Evolutionary conservation across 2,329 filamentous ascomycete genomes (phyloP).

Genomic region (Stachybotrys chlorohalonatus): DNA sequence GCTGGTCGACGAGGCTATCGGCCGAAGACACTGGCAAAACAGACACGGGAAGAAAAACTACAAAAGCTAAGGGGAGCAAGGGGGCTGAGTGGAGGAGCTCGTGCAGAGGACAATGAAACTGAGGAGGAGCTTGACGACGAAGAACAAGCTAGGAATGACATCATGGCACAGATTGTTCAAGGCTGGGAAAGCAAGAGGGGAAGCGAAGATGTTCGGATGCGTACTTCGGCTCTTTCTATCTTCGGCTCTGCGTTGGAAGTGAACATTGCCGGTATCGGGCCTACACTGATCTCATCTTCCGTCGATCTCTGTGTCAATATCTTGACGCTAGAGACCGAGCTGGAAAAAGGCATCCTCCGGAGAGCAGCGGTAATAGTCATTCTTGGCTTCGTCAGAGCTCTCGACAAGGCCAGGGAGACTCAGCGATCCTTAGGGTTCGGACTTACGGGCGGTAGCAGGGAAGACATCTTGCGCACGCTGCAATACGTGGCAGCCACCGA

Average conservation of each 20-base stretch:
- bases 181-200: constrained; percentile 61
- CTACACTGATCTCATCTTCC: constrained; percentile 41
- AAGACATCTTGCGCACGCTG: constrained; percentile 54
- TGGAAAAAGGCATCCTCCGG: constrained; percentile 55
- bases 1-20: constrained; percentile 55
- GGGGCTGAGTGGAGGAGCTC: constrained; percentile 39
- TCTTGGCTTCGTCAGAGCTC: constrained; percentile 49
- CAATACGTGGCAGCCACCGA: constrained; percentile 57
- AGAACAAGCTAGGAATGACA: constrained; percentile 36
- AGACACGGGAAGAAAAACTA: constrained; percentile 40
- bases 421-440: constrained; percentile 41
- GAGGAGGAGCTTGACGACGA: constrained; percentile 37
- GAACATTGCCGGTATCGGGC: constrained; percentile 46
- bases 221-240: constrained; percentile 60
- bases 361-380: constrained; percentile 57
- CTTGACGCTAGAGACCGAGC: constrained; percentile 50
- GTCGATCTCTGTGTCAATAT: constrained; percentile 56
- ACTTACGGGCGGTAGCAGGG: constrained; percentile 43
- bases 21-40: constrained; percentile 48
- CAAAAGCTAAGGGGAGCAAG: constrained; percentile 32
- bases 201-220: constrained; percentile 60
- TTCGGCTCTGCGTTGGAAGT: constrained; percentile 51
- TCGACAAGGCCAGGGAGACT: constrained; percentile 43
- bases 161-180: constrained; percentile 49
- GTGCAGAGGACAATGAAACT: constrained; percentile 28